Evolutionary conservation across 208 protist species (phyloP).

Genomic region (Naegleria fowleri): DNA sequence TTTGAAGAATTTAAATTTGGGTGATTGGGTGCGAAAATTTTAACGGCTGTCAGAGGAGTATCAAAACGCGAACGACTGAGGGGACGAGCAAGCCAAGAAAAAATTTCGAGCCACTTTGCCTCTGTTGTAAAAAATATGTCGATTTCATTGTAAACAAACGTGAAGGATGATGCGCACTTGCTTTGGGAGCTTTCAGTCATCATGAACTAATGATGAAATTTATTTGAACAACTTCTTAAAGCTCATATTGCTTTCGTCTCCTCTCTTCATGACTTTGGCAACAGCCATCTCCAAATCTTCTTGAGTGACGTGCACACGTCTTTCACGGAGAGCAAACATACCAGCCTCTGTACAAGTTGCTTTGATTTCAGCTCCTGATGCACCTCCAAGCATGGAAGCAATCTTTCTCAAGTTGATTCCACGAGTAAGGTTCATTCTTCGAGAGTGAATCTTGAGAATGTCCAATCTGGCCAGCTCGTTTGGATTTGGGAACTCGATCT

Average conservation of each 20-base stretch:
- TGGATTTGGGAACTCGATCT: conserved; percentile 98
- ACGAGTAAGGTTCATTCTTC: conserved; percentile 98
- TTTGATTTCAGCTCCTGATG: conserved; percentile 98
- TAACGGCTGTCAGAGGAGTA: neutral
- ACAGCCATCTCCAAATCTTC: conserved; percentile 99
- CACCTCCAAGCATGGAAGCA: conserved; percentile 88
- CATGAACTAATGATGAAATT: conserved; percentile 22
- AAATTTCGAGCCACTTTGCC: too few relatives aligned
- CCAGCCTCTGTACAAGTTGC: conserved; percentile 87
- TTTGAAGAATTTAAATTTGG: too few relatives aligned
- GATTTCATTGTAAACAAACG: too few relatives aligned
- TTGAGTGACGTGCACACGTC: conserved; percentile 99
- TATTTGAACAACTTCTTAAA: conserved; percentile 94
- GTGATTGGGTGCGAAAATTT: too few relatives aligned
- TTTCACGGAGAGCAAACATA: conserved; percentile 99
- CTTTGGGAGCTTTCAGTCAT: too few relatives aligned
- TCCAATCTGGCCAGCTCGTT: conserved; percentile 82
- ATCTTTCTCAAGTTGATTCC: conserved; percentile 97
- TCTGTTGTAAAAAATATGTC: too few relatives aligned
- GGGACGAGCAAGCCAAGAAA: too few relatives aligned
- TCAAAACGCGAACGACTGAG: too few relatives aligned
- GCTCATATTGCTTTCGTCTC: conserved; percentile 92
- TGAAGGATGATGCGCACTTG: too few relatives aligned
- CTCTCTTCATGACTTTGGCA: conserved; percentile 97
- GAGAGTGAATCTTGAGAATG: conserved; percentile 99